phyloP scores from a whole-genome alignment of 768 basidiomycete genomes.

The Russula earlei region DNA sequence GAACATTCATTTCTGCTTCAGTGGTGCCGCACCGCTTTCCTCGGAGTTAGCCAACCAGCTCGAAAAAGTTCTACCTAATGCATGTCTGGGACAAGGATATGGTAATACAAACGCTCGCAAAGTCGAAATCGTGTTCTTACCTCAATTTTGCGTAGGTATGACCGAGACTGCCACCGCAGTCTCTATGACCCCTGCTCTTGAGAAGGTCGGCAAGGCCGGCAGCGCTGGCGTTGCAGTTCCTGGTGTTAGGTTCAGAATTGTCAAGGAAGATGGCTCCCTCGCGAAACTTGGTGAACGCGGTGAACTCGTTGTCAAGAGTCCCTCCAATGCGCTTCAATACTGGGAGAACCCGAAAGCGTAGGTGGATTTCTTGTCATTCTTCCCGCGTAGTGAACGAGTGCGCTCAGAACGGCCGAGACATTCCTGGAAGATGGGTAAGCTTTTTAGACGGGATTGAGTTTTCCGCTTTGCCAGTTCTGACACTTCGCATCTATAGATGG shows the following conservation, averaged over 20 bases:
- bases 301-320: slow-evolving; percentile 42
- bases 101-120: slow-evolving; percentile 27
- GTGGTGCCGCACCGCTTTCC: slow-evolving; percentile 30
- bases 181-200: slow-evolving; percentile 38
- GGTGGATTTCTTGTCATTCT: slow-evolving; percentile 22
- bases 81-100: slow-evolving; percentile 52
- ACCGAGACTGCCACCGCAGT: slow-evolving; percentile 54
- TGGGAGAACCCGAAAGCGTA: slow-evolving; percentile 51
- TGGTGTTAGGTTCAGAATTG: slow-evolving; percentile 41
- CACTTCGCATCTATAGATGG: slow-evolving; percentile 39
- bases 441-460: neutral
- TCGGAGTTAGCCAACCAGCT: slow-evolving; percentile 33
- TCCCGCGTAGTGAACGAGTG: neutral
- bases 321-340: slow-evolving; percentile 36
- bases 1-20: slow-evolving; percentile 23
- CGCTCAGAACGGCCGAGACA: slow-evolving; percentile 51
- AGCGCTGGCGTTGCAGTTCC: slow-evolving; percentile 41
- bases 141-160: slow-evolving; percentile 39
- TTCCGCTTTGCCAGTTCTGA: neutral
- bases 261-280: slow-evolving; percentile 45
- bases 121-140: neutral
- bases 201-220: slow-evolving; percentile 44
- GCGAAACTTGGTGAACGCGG: slow-evolving; percentile 48
- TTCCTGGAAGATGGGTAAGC: slow-evolving; percentile 52
- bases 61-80: slow-evolving; percentile 42